Base-by-base conservation (phyloP, 768 basidiomycete genomes). In the Wakefieldia striispora region DNA sequence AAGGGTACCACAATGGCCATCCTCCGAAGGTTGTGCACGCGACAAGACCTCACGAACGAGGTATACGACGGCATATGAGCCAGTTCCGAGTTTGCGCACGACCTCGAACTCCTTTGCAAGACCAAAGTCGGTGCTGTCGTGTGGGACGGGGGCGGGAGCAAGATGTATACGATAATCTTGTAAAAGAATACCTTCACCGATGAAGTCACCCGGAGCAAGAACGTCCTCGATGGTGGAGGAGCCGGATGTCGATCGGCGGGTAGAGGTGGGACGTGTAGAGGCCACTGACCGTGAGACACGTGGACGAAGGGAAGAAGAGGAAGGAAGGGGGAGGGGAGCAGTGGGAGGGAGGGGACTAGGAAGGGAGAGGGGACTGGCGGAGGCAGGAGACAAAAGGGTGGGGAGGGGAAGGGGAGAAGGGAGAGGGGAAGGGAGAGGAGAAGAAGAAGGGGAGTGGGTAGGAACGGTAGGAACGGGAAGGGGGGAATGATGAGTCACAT, bases 21-120 rank as follows among this genome's bases (percentile, higher is more conserved):
- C 77, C 57, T 84, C 81, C 13, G 75, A 73, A 40, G 70, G 64
- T n/a, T 59, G 55, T 31, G 58, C 43, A 44, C 72, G 75, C 14
- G 65, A 70, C 23, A 78, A 56, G 31, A 88, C 78, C 68, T 91
- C 87, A 40, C 82, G 81, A 23, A 97, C 94, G 52, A 92, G 84
- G 66, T 97, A 97, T 47, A 97, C 94, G 61, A 93, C 88, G 14
- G 94, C 94, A 65, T 95, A 97, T 54, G 86, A 88, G 58, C 94
- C 94, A 0, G 88, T 84, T 42, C 94, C 94, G 45, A 95, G 81
- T 54, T 82, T 82, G 49, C 88, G 76, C 57, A 95, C 80, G 66
- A 97, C 92, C 72, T 92, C 80, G 53, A 95, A 92, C 56, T 84
- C 82, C 19, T 68, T 72, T 14, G 83, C 84, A 17, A 82, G 81